A percentile compares a stretch with the other conserved stretches of the same genome.
Conservation (phyloP, 2,329 filamentous ascomycete genomes). For the Lasiodiplodia theobromae region DNA sequence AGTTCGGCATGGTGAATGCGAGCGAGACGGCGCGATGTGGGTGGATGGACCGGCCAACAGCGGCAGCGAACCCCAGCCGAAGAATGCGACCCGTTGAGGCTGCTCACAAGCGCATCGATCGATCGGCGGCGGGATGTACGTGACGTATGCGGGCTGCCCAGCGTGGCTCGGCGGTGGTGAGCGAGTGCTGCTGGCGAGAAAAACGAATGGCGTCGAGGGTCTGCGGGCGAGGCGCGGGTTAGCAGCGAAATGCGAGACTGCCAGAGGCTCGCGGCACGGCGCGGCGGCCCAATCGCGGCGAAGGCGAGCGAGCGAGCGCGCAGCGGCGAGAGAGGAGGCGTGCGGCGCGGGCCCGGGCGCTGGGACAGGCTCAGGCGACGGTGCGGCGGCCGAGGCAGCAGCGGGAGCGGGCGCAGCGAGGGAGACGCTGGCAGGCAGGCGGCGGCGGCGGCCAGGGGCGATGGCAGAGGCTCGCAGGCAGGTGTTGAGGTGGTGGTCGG, state of each 20-base stretch:
- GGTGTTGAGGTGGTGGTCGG: constrained; percentile 10
- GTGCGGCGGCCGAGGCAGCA: background rate
- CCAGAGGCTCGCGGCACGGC: constrained; percentile 5
- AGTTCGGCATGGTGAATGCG: constrained; percentile 23
- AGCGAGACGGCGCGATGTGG: constrained; percentile 7
- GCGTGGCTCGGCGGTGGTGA: background rate
- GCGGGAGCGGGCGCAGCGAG: background rate
- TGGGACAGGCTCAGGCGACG: background rate
- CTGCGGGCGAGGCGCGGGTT: constrained; percentile 6
- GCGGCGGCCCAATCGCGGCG: constrained; percentile 10
- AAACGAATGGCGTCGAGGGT: constrained; percentile 24
- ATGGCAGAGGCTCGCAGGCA: constrained; percentile 2
- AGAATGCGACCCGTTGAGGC: background rate
- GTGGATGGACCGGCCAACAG: constrained; percentile 19
- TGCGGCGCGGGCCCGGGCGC: constrained; percentile 8
- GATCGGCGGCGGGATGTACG: background rate
- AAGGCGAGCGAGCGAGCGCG: background rate
- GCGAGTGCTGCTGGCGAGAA: background rate
- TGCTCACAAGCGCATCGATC: constrained; percentile 21
- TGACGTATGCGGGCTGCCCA: constrained; percentile 9
- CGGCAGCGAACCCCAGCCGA: constrained; percentile 21
- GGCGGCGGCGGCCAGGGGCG: background rate
- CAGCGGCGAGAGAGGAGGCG: constrained; percentile 3
- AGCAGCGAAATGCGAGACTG: constrained; percentile 13
- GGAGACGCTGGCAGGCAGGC: background rate